These are phyloP conservation scores for Rhizopus arrhizus DNA, from an alignment of 371 early-diverging fungal genomes.

Conservation along the genomic window DNA sequence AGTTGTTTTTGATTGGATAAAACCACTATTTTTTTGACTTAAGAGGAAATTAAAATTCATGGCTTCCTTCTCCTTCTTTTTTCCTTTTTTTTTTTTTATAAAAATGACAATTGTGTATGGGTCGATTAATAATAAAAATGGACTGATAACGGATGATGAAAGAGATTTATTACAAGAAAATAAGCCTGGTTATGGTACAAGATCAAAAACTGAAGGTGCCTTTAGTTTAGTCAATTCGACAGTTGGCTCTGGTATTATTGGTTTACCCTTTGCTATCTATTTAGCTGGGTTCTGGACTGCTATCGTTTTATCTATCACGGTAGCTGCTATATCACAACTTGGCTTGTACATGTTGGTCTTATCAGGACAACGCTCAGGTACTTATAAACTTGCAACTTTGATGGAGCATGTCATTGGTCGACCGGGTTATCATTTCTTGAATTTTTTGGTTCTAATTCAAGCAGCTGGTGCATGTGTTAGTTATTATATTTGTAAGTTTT, in stretches of 20 bases:
- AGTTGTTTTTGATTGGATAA: no score
- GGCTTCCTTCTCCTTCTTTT: not conserved
- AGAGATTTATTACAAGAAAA: constrained; percentile 39
- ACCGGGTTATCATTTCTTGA: constrained; percentile 52
- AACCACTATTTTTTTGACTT: no score
- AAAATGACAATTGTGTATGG: not conserved
- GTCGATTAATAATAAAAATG: not conserved
- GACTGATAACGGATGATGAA: constrained; percentile 17
- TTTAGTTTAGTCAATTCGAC: constrained; percentile 64
- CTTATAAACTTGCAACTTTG: constrained; percentile 54
- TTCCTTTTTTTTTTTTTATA: not conserved
- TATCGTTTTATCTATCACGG: constrained; percentile 47
- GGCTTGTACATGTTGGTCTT: constrained; percentile 53
- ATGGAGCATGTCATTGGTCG: constrained; percentile 57
- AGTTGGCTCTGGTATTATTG: constrained; percentile 66
- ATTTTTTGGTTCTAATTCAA: constrained; percentile 55
- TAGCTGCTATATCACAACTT: constrained; percentile 46
- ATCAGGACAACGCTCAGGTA: constrained; percentile 46
- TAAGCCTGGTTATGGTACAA: constrained; percentile 45
- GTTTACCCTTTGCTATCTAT: constrained; percentile 56
- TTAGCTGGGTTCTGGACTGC: constrained; percentile 61
- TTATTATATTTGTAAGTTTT: constrained; percentile 51
- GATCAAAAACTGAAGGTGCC: constrained; percentile 42
- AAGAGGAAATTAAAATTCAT: no score
- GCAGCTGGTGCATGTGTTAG: constrained; percentile 55